Evolutionary conservation across 352 stramenopile species (phyloP).

Genomic region (Halophytophthora batemanensis): DNA sequence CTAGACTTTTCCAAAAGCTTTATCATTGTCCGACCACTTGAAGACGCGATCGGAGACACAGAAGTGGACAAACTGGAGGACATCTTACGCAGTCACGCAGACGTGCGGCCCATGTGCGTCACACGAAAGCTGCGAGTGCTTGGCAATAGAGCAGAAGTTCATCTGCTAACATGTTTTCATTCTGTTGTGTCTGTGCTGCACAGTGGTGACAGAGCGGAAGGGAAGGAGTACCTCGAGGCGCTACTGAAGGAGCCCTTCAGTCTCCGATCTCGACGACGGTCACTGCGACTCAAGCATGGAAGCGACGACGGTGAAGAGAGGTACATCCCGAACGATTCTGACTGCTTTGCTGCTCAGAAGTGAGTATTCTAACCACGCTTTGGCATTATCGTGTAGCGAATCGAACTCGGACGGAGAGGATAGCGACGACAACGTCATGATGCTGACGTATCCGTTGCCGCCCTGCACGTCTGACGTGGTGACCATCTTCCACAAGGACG

Average conservation of each 20-base stretch:
- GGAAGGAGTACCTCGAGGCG: conserved; percentile 24
- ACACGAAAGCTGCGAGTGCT: not conserved
- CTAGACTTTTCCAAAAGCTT: conserved; percentile 34
- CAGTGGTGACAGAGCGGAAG: conserved; percentile 26
- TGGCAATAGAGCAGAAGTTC: not conserved
- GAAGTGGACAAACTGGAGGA: conserved; percentile 18
- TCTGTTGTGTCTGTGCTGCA: not conserved
- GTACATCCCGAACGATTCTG: conserved; percentile 4
- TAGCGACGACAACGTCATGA: conserved; percentile 24
- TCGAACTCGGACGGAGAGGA: conserved; percentile 34
- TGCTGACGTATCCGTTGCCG: conserved; percentile 71
- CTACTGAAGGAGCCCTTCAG: conserved; percentile 22
- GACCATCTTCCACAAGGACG: conserved; percentile 63
- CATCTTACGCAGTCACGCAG: conserved; percentile 10
- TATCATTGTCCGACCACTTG: conserved; percentile 25
- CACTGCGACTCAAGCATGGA: conserved; percentile 1
- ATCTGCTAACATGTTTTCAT: not conserved
- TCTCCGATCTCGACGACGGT: conserved; percentile 10
- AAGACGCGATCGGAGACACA: conserved; percentile 23
- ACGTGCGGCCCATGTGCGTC: conserved; percentile 17
- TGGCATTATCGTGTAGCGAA: conserved; percentile 4
- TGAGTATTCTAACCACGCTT: conserved; percentile 3
- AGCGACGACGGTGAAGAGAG: conserved; percentile 11
- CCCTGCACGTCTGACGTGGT: conserved; percentile 73
- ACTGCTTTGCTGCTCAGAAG: not conserved